Base-by-base conservation (phyloP, 306 rosid species). In the Rubus idaeus region DNA sequence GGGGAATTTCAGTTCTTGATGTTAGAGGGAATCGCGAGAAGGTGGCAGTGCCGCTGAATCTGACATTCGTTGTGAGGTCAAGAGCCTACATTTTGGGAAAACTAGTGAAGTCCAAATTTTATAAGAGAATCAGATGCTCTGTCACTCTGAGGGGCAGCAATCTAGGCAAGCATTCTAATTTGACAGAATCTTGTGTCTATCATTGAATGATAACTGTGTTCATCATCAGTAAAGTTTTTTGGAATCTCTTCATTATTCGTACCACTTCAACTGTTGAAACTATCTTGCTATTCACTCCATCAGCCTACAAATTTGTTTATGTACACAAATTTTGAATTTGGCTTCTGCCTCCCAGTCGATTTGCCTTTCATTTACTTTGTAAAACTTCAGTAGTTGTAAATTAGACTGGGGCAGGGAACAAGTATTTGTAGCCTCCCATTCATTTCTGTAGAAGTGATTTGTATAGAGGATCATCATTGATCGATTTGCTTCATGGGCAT, bases 51-150 rank as follows among this genome's bases (percentile, higher is more conserved):
- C 93, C 97, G 1, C 73, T 95, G 62, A 92, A 92, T 70, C 87
- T 95, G 3, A 89, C 98, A 23, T 86, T 95, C 30, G 91, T 78
- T 1, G 63, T 95, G 79, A 88, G 98, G 80, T 95, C 98, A 0
- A 89, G 92, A 75, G 97, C 98, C 77, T 81, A 88, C 81, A 88
- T 95, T 77, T 63, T 95, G 73, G 97, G 98, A 50, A 80, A 75
- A 39, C 79, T 95, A 69, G 97, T 95, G 11, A 91, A 80, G 81
- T 89, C 97, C n/a, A 90, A 90, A 77, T 90, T 95, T 77, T 88
- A 90, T 75, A 42, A 68, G 17, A 86, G 85, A 75, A 73, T 95
- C 63, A 83, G 81, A 62, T 95, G 98, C 75, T 79, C 92, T 21
- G 80, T 95, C 62, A 89, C 91, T 50, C 81, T 95, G 10, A 88